These are phyloP conservation scores for Brassica juncea DNA, from an alignment of 345 rosid genomes.

Conservation along the genomic window DNA sequence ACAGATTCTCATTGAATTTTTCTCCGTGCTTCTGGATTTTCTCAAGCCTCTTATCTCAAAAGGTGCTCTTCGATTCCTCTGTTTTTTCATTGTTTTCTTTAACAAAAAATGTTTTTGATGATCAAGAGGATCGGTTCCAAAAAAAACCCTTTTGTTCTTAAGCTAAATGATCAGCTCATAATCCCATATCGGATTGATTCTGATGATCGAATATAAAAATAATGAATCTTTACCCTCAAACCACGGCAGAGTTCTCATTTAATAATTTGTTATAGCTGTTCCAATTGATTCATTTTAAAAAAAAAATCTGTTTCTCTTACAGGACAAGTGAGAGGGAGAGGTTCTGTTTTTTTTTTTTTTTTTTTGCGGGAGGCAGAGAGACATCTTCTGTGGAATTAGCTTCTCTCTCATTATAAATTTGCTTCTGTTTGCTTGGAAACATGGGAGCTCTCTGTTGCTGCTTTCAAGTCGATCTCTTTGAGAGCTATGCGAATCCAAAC, in stretches of 20 bases:
- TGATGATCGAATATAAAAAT: background rate
- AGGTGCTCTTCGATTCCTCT: slow-evolving; percentile 34
- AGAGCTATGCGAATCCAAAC: slow-evolving; percentile 72
- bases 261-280: background rate
- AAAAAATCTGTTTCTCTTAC: slow-evolving; percentile 21
- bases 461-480: slow-evolving; percentile 61
- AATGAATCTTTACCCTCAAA: background rate
- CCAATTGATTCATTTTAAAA: background rate
- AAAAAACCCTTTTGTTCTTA: slow-evolving; percentile 12
- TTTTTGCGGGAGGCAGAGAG: slow-evolving; percentile 21
- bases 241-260: background rate
- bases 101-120: background rate
- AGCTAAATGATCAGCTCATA: slow-evolving; percentile 14
- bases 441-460: slow-evolving; percentile 97
- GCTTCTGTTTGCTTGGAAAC: slow-evolving; percentile 26
- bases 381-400: slow-evolving; percentile 31
- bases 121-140: background rate
- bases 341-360: slow-evolving; percentile 48
- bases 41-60: slow-evolving; percentile 9
- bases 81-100: background rate
- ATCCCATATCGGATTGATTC: slow-evolving; percentile 5
- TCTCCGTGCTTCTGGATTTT: slow-evolving; percentile 15
- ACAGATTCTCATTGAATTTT: background rate
- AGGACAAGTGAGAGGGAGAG: slow-evolving; percentile 41
- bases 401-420: slow-evolving; percentile 31